phyloP scores from a whole-genome alignment of 306 rosid species.

The Citrullus mucosospermus region DNA sequence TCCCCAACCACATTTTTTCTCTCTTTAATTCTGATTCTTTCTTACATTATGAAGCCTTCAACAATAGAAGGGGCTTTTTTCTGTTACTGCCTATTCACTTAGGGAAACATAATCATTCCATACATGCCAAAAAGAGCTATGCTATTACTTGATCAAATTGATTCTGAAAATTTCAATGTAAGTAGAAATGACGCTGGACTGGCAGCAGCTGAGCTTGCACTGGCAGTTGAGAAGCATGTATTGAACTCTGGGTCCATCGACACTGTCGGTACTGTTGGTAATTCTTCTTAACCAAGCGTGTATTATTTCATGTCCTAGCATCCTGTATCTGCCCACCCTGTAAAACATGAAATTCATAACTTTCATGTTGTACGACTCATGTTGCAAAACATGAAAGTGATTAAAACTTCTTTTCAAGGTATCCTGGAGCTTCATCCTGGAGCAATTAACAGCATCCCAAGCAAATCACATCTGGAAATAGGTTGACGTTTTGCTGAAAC shows the following conservation, averaged over 20 bases:
- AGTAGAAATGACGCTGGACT: constrained; percentile 90
- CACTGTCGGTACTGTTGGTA: constrained; percentile 91
- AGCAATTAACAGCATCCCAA: constrained; percentile 95
- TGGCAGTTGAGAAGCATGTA: constrained; percentile 83
- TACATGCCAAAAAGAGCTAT: background rate
- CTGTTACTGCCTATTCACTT: background rate
- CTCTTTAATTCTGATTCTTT: background rate
- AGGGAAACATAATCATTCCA: background rate
- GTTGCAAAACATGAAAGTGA: background rate
- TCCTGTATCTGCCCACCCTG: background rate
- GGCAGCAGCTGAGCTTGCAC: constrained; percentile 86
- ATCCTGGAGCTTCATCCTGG: constrained; percentile 84
- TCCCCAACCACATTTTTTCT: background rate
- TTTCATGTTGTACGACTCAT: background rate
- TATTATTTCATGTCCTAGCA: background rate
- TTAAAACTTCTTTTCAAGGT: constrained; percentile 30
- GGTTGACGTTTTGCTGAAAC: constrained; percentile 34
- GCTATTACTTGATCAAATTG: background rate
- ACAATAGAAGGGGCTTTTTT: background rate
- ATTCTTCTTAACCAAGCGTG: constrained; percentile 7
- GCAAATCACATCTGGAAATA: constrained; percentile 77
- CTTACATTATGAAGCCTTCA: background rate
- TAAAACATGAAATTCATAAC: background rate
- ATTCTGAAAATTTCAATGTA: constrained; percentile 16
- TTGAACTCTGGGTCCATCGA: constrained; percentile 83